Evolutionary conservation across 805 yeast genomes (phyloP).

Genomic region (Yarrowia sp.): DNA sequence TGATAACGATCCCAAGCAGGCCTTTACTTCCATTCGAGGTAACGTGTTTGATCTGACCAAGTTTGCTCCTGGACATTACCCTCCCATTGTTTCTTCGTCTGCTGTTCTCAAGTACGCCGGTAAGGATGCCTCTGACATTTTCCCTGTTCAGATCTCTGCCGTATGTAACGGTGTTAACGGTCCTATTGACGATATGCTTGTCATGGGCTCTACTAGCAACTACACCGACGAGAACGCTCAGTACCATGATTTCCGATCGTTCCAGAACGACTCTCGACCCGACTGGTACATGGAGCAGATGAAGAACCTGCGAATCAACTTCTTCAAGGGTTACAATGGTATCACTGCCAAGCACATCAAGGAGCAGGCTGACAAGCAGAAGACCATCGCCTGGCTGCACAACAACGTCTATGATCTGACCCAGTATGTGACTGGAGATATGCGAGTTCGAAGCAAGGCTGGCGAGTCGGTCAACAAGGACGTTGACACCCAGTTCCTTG

Average conservation of each 20-base stretch:
- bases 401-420: conserved; percentile 53
- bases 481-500: conserved; percentile 49
- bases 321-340: conserved; percentile 51
- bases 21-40: conserved; percentile 52
- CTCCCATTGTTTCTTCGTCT: conserved; percentile 50
- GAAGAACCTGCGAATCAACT: conserved; percentile 50
- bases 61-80: conserved; percentile 53
- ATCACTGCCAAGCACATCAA: conserved; percentile 49
- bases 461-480: conserved; percentile 45
- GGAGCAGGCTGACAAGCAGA: conserved; percentile 44
- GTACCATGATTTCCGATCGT: conserved; percentile 54
- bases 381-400: conserved; percentile 49
- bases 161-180: conserved; percentile 52
- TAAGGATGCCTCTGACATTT: conserved; percentile 49
- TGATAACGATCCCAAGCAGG: conserved; percentile 48
- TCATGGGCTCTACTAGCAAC: conserved; percentile 47
- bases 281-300: conserved; percentile 54
- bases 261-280: conserved; percentile 52
- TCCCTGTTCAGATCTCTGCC: conserved; percentile 54
- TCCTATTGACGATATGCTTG: conserved; percentile 47
- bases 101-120: conserved; percentile 53
- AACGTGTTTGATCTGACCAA: conserved; percentile 52
- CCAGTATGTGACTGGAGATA: conserved; percentile 50
- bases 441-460: conserved; percentile 47
- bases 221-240: conserved; percentile 52